These are phyloP conservation scores for Populus nigra DNA, from an alignment of 345 rosid species.

Conservation along the genomic window DNA sequence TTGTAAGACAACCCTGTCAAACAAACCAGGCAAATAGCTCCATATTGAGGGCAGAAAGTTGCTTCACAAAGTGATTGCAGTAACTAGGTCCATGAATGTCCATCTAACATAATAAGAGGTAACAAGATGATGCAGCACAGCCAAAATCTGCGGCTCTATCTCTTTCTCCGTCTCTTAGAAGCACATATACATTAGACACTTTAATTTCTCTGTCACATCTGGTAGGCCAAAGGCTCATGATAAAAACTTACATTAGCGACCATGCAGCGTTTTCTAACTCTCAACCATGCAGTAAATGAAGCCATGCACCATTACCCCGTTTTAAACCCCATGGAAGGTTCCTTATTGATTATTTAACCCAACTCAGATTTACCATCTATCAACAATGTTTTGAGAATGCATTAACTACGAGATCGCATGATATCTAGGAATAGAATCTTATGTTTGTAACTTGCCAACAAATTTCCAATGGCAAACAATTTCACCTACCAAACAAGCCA, in stretches of 20 bases:
- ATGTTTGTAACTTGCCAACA: background rate
- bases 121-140: too few species aligned
- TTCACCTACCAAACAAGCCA: background rate
- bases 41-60: too few species aligned
- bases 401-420: background rate
- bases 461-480: background rate
- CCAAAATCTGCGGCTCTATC: too few species aligned
- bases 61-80: too few species aligned
- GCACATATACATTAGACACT: too few species aligned
- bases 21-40: too few species aligned
- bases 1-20: too few species aligned
- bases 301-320: background rate
- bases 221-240: too few species aligned
- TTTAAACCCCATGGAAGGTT: background rate
- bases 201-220: too few species aligned
- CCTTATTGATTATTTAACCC: background rate
- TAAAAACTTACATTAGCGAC: background rate
- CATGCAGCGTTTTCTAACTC: background rate
- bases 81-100: too few species aligned
- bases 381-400: background rate
- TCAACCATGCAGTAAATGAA: background rate
- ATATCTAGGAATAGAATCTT: background rate
- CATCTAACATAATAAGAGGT: too few species aligned
- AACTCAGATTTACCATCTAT: background rate
- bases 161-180: too few species aligned